Evolutionary conservation across 257 asterid genomes (phyloP).

Genomic region (Solanum peruvianum): DNA sequence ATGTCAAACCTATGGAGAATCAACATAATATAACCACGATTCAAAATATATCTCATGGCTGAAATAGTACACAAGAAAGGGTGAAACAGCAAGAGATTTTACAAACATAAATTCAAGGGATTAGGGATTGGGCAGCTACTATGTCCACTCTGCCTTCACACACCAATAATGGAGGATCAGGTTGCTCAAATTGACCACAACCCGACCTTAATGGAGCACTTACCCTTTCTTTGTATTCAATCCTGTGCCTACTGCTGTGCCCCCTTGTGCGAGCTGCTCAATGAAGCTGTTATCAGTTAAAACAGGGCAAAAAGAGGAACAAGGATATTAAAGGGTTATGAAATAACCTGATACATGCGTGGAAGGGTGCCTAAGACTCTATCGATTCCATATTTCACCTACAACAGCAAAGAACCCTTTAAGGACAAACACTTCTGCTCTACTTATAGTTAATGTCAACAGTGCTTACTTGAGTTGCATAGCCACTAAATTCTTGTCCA

Average conservation of each 20-base stretch:
- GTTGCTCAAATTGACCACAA: not conserved
- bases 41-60: not conserved
- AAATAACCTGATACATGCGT: slow-evolving; percentile 76
- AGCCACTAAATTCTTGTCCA: slow-evolving; percentile 98
- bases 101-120: not conserved
- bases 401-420: slow-evolving; percentile 4
- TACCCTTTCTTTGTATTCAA: slow-evolving; percentile 94
- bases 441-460: not conserved
- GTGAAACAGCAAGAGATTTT: not conserved
- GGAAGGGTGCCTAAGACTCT: slow-evolving; percentile 83
- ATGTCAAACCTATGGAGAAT: slow-evolving; percentile 63
- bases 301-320: slow-evolving; percentile 4
- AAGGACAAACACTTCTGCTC: not conserved
- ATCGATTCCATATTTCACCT: slow-evolving; percentile 93
- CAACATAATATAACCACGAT: not conserved
- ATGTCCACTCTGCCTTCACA: not conserved
- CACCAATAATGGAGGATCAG: not conserved
- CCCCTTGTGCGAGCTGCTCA: slow-evolving; percentile 98
- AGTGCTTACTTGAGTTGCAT: slow-evolving; percentile 82
- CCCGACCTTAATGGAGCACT: slow-evolving; percentile 1
- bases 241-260: slow-evolving; percentile 99
- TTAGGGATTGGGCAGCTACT: not conserved
- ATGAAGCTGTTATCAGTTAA: slow-evolving; percentile 15
- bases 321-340: not conserved
- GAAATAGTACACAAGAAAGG: not conserved